Base-by-base conservation (phyloP, 352 stramenopile genomes). In the Peronosclerospora sorghi region DNA sequence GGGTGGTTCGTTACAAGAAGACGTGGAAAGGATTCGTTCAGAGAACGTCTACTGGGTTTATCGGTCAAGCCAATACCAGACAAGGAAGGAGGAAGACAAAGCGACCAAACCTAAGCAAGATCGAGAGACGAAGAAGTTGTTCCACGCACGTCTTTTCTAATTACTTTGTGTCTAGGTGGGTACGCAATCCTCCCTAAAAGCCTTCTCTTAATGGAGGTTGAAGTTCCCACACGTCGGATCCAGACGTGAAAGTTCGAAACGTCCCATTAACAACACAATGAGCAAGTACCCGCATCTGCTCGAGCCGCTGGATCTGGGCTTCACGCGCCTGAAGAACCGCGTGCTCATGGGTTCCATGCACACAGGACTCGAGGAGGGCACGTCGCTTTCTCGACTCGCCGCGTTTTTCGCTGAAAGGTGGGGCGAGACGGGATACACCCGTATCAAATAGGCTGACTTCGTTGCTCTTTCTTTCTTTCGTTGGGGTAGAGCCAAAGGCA, bases 371-470 rank as follows among this genome's bases (percentile, higher is more conserved):
- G 86, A 96, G 37, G 86, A 96, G 54, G 70, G 69, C 34, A 73
- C 68, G 51, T 67, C 67, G 7, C 71, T 89, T 41, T 71, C 65
- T 28, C 63, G 67, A 13, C 94, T 98, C 63, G 95, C 88, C 4
- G 70, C 75, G 29, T 98, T 97, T 64, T 98, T 97, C 65, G 83
- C 81, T 19, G 83, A 96, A 58, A 75, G 95, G 68, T 80, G 30
- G 17, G 44, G 55, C 30, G 13, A 19, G 30, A n/a, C 30, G 5
- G 15, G 9, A 13, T 34, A 15, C 15, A 15, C 5, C 9, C 13
- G 15, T 35, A 7, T 17, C 12, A 17, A 35, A 8, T 13, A 12
- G 12, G 9, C 28, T 17, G n/a, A 34, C n/a, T 34, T 13, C n/a
- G 28, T 34, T 5, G 5, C 10, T 34, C 2, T 39, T 18, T 27